These are phyloP conservation scores for Violaceomyces palustris DNA, from an alignment of 1,284 basidiomycete species.

Conservation along the genomic window DNA sequence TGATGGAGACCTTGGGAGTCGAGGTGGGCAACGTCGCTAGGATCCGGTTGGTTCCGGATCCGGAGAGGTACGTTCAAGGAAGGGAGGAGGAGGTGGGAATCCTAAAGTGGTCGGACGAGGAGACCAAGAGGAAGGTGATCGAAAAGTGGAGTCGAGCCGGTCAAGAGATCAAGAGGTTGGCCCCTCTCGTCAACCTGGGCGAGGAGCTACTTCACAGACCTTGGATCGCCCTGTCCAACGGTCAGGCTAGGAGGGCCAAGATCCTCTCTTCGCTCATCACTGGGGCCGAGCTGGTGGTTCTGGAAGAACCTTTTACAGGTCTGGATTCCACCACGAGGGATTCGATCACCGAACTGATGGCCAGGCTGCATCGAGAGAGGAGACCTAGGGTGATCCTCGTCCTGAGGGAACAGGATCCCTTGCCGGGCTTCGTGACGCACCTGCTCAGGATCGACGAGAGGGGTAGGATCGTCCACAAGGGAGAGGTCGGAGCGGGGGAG, in stretches of 20 bases:
- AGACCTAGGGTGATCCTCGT: constrained; percentile 66
- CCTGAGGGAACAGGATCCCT: constrained; percentile 69
- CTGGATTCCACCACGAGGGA: constrained; percentile 18
- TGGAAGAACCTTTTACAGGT: constrained; percentile 38
- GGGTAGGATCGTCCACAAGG: constrained; percentile 56
- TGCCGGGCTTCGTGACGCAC: constrained; percentile 79
- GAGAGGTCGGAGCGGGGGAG: constrained; percentile 38
- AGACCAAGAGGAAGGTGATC: constrained; percentile 6
- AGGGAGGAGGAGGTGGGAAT: constrained; percentile 7
- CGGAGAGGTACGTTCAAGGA: too few species aligned
- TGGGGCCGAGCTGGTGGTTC: constrained; percentile 59
- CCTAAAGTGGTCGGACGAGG: constrained; percentile 29
- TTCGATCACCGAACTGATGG: constrained; percentile 54
- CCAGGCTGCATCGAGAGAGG: constrained; percentile 59
- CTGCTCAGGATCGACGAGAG: constrained; percentile 61
- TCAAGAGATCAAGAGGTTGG: constrained; percentile 17
- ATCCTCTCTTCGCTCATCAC: constrained; percentile 72
- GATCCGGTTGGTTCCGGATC: constrained; percentile 34
- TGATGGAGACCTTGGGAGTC: constrained; percentile 39
- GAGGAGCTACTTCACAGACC: constrained; percentile 35
- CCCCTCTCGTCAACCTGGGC: constrained; percentile 29
- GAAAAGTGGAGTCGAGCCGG: too few species aligned
- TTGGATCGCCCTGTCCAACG: constrained; percentile 70
- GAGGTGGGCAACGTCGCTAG: constrained; percentile 33
- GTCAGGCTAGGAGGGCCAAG: constrained; percentile 81